These are phyloP conservation scores for Pyricularia grisea DNA, from an alignment of 2,329 filamentous ascomycete species.

Conservation along the genomic window DNA sequence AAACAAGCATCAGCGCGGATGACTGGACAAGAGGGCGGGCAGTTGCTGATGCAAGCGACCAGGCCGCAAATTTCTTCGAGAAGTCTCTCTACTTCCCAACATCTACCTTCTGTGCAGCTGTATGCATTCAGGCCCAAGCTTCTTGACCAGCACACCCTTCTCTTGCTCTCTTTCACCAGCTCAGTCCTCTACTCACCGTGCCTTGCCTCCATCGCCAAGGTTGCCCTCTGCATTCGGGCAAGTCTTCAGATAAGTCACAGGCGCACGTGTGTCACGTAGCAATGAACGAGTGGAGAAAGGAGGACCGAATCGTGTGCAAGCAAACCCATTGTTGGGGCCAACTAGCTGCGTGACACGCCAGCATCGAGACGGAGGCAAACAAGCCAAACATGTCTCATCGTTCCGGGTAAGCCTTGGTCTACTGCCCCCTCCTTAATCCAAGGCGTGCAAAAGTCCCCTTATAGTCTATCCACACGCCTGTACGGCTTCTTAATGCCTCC, in stretches of 20 bases:
- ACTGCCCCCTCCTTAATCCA: not conserved
- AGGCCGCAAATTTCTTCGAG: not conserved
- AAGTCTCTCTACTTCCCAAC: not conserved
- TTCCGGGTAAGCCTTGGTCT: not conserved
- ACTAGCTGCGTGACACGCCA: not conserved
- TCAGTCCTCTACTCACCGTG: not conserved
- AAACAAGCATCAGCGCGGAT: not conserved
- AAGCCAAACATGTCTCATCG: not conserved
- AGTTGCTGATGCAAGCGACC: not conserved
- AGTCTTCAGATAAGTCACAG: not conserved
- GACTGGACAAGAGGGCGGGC: not conserved
- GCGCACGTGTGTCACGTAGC: constrained; percentile 2
- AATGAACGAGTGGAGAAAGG: constrained; percentile 5
- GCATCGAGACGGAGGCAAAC: not conserved
- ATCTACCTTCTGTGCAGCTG: not conserved
- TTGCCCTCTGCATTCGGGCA: not conserved
- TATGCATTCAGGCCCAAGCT: not conserved
- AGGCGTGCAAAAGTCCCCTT: not conserved
- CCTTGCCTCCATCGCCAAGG: not conserved
- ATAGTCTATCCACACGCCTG: not conserved
- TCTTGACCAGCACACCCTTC: not conserved
- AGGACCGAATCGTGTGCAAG: constrained; percentile 1
- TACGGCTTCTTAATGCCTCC: not conserved
- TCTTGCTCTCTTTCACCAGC: not conserved
- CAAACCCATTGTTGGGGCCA: not conserved